These are phyloP conservation scores for Albugo laibachii DNA, from an alignment of 352 stramenopile genomes.

Conservation along the genomic window DNA sequence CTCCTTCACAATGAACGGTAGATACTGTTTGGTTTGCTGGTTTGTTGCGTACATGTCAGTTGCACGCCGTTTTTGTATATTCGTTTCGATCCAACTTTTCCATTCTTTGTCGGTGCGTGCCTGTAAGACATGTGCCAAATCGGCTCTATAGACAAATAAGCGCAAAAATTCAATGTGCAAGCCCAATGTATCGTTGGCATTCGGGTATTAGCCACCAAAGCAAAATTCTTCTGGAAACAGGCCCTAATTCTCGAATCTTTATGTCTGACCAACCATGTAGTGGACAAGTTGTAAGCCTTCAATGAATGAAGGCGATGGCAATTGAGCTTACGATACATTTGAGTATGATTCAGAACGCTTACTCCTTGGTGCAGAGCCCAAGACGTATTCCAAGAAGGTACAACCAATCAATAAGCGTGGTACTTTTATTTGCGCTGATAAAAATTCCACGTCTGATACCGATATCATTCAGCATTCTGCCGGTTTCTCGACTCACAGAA, in stretches of 20 bases:
- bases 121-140: constrained; percentile 34
- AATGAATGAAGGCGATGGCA: constrained; percentile 44
- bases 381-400: constrained; percentile 28
- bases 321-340: constrained; percentile 60
- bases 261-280: constrained; percentile 61
- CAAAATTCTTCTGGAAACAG: constrained; percentile 26
- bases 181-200: constrained; percentile 19
- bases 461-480: too few relatives aligned
- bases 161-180: constrained; percentile 49
- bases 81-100: constrained; percentile 32
- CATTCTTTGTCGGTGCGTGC: constrained; percentile 32
- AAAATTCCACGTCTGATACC: constrained; percentile 61
- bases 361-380: constrained; percentile 44
- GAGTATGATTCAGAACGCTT: constrained; percentile 31
- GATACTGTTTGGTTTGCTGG: constrained; percentile 33
- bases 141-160: constrained; percentile 34
- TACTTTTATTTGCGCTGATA: constrained; percentile 28
- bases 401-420: constrained; percentile 33
- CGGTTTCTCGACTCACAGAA: too few relatives aligned
- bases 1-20: constrained; percentile 26
- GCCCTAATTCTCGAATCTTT: constrained; percentile 29
- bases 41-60: constrained; percentile 18
- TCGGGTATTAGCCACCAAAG: constrained; percentile 39
- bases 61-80: constrained; percentile 35
- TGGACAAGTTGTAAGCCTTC: constrained; percentile 60